A percentile compares a stretch with the other conserved stretches of the same genome.
phyloP scores from a whole-genome alignment of 169 alveolate genomes.

The Eimeria acervulina region DNA sequence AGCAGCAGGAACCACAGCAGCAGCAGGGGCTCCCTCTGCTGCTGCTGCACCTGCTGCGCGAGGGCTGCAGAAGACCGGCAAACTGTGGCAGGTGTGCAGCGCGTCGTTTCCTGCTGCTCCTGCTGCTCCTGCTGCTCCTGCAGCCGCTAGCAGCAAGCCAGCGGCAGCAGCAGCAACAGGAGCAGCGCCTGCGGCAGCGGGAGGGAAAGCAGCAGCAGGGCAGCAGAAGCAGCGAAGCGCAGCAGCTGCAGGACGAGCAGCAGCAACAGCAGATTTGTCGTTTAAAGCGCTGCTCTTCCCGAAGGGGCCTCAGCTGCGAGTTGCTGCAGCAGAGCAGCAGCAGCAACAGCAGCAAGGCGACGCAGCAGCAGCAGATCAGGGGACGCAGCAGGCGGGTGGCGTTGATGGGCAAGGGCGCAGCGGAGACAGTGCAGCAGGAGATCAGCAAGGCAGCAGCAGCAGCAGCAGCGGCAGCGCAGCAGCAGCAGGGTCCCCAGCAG shows the following conservation, averaged over 20 bases:
- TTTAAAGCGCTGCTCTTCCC: slow-evolving; percentile 74
- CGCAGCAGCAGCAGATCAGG: neutral
- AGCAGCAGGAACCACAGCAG: slow-evolving; percentile 20
- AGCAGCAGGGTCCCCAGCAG: slow-evolving; percentile 5
- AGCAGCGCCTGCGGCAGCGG: neutral
- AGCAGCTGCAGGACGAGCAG: slow-evolving; percentile 10
- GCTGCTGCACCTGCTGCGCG: neutral
- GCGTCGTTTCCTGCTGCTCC: slow-evolving; percentile 79
- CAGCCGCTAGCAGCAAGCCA: neutral
- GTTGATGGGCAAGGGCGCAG: neutral
- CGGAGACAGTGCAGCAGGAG: slow-evolving; percentile 7
- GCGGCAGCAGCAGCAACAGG: neutral
- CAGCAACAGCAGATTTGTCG: slow-evolving; percentile 59
- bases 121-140: slow-evolving; percentile 1
- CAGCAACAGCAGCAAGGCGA: slow-evolving; percentile 17
- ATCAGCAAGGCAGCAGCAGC: slow-evolving; percentile 26
- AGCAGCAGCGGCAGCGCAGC: slow-evolving; percentile 43
- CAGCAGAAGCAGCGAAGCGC: slow-evolving; percentile 35
- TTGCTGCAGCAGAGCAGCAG: slow-evolving; percentile 68
- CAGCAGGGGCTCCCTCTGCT: neutral
- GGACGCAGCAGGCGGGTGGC: slow-evolving; percentile 6
- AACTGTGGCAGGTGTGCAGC: slow-evolving; percentile 80
- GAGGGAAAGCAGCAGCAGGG: neutral
- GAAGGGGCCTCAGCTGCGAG: slow-evolving; percentile 33
- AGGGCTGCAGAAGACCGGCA: slow-evolving; percentile 35